phyloP scores from a whole-genome alignment of 495 filamentous ascomycete genomes.

The Schizothecium vesticola region DNA sequence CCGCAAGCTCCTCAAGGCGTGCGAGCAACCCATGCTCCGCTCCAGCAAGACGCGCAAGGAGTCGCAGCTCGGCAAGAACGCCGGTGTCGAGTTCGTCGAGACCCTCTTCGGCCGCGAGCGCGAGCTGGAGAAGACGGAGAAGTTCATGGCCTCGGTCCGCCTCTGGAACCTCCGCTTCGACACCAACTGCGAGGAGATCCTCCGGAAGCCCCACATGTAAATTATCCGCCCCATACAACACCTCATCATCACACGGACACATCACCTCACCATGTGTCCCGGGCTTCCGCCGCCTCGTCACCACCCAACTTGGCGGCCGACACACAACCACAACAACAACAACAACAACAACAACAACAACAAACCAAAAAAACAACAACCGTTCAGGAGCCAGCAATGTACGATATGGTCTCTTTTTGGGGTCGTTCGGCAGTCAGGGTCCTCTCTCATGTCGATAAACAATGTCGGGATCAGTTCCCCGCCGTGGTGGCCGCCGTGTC shows the following conservation, averaged over 20 bases:
- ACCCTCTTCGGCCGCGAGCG: conserved; percentile 93
- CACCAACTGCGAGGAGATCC: conserved; percentile 90
- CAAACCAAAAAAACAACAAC: conserved; percentile 17
- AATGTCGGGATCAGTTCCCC: conserved; percentile 26
- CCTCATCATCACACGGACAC: background rate
- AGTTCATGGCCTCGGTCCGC: conserved; percentile 87
- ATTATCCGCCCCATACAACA: conserved; percentile 4
- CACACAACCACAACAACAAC: conserved; percentile 1
- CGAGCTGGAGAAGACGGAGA: conserved; percentile 88
- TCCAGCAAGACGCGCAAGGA: conserved; percentile 55
- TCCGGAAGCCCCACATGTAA: conserved; percentile 54
- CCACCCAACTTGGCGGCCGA: background rate
- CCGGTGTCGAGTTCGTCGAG: conserved; percentile 93
- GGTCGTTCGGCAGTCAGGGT: conserved; percentile 26
- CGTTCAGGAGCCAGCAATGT: conserved; percentile 23
- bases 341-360: conserved; percentile 2
- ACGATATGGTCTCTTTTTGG: conserved; percentile 29
- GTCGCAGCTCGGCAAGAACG: conserved; percentile 82
- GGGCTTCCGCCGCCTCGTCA: background rate
- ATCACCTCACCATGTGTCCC: background rate
- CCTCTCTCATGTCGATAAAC: conserved; percentile 20
- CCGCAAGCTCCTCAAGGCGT: conserved; percentile 79
- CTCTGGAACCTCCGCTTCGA: conserved; percentile 95
- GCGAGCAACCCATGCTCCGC: conserved; percentile 82
- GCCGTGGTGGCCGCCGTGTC: conserved; percentile 15